These are phyloP conservation scores for Colletotrichum horii DNA, from an alignment of 2,329 filamentous ascomycete species.

Conservation along the genomic window DNA sequence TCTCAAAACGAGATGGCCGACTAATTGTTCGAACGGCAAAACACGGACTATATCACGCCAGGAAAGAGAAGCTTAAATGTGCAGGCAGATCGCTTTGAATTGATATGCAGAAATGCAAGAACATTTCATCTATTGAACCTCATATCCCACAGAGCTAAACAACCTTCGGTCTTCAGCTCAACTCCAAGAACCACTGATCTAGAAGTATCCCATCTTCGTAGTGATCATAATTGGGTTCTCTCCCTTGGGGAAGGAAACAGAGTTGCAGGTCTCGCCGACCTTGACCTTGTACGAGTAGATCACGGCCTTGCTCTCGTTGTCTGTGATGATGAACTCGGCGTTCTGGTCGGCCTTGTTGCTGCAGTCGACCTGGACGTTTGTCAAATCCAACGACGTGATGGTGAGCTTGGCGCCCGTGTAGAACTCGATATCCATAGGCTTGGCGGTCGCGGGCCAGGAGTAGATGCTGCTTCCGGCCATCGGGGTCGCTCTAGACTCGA, in stretches of 20 bases:
- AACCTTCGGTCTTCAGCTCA: fast-evolving
- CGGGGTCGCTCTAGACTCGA: neutral
- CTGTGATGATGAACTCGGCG: neutral
- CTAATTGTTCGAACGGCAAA: no score
- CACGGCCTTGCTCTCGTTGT: neutral
- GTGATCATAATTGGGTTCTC: neutral
- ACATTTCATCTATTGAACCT: neutral
- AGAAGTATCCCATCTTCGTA: neutral
- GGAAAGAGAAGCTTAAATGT: no score
- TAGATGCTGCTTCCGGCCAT: neutral
- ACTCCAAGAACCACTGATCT: neutral
- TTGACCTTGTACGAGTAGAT: neutral
- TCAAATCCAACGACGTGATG: neutral
- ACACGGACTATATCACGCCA: no score
- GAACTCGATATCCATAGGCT: neutral
- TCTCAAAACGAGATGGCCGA: no score
- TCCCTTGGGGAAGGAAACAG: neutral
- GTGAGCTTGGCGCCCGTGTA: neutral
- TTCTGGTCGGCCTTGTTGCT: neutral
- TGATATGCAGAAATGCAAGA: neutral
- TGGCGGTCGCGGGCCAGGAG: neutral
- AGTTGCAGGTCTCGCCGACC: neutral
- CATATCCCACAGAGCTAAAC: neutral
- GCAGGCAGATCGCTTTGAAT: no score
- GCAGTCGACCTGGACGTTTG: neutral